Evolutionary conservation across 176 grass and related monocot genomes (phyloP), one percentile per base, ranked within the genome.

Genomic region (Oryza longistaminata): DNA sequence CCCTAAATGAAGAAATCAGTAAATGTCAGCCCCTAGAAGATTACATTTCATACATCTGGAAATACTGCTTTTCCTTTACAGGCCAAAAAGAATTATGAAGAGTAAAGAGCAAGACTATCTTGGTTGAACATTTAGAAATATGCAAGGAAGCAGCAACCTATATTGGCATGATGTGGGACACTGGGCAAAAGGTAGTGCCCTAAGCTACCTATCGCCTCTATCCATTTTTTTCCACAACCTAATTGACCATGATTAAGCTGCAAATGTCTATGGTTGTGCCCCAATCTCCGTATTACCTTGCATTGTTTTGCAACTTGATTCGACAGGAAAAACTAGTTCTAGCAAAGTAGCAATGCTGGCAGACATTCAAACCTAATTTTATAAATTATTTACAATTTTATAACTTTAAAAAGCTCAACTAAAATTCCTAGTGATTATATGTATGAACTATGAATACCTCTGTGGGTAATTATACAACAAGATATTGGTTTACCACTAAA

Each of bases 1-100:
- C 96, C 96, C 96, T 98, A 85, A 2, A 58, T 73, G 62, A 73
- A 39, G 17, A 78, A 8, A 53, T 66, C 3, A 79, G 25, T 68
- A 58, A 74, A 73, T 12, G 24, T 88, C 53, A 86, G 29, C 40
- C 1, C 4, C 55, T 65, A 24, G 26, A 53, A 79, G 5, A 84
- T 73, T 3, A 53, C 16, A 65, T 46, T 70, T 78, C 67, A 21
- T 71, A 71, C 6, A 64, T 64, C n/a, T 64, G 11, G 15, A 64
- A 64, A 4, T 42, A 31, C 50, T 58, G 22, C 2, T n/a, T 55
- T 77, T 25, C 40, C 40, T 40, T 75, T 60, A 21, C 19, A 40
- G 39, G 39, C 39, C 39, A 40, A 40, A 40, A 40, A 40, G 37
- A 39, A 39, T 6, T 7, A 39, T 39, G 6, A 40, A 40, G 7